Evolutionary conservation across 441 rosid species (phyloP).

Genomic region (Viola pubescens): DNA sequence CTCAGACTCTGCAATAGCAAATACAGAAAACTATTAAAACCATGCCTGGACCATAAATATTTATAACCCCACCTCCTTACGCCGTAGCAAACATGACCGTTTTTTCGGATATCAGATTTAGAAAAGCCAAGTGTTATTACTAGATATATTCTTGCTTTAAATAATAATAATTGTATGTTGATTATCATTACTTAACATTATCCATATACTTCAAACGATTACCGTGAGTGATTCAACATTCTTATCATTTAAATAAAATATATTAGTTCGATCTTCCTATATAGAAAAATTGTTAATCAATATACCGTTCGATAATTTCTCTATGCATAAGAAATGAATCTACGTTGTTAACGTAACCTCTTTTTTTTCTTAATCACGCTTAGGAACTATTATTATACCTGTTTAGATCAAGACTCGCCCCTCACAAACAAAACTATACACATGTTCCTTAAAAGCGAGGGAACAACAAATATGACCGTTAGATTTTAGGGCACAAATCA

Average conservation of each 20-base stretch:
- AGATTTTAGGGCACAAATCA: background rate
- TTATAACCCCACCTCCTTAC: constrained; percentile 8
- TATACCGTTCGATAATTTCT: too few relatives aligned
- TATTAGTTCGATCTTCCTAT: too few relatives aligned
- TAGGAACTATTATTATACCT: constrained; percentile 11
- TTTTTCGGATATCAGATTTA: background rate
- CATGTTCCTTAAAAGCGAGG: constrained; percentile 7
- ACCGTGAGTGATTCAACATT: too few relatives aligned
- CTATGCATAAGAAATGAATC: too few relatives aligned
- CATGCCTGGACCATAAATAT: constrained; percentile 35
- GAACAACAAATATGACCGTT: constrained; percentile 55
- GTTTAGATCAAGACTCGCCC: constrained; percentile 10
- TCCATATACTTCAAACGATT: too few relatives aligned
- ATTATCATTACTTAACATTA: too few relatives aligned
- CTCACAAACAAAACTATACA: constrained; percentile 12
- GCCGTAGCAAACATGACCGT: constrained; percentile 13
- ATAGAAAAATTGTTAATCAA: too few relatives aligned
- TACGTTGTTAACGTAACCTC: too few relatives aligned
- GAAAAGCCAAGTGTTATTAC: background rate
- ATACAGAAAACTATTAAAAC: constrained; percentile 10
- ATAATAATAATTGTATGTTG: too few relatives aligned
- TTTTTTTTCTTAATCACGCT: background rate
- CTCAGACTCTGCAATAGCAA: background rate
- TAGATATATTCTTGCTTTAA: background rate
- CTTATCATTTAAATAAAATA: too few relatives aligned